Evolutionary conservation across 495 filamentous ascomycete genomes (phyloP).

Genomic region (Rhypophila decipiens): DNA sequence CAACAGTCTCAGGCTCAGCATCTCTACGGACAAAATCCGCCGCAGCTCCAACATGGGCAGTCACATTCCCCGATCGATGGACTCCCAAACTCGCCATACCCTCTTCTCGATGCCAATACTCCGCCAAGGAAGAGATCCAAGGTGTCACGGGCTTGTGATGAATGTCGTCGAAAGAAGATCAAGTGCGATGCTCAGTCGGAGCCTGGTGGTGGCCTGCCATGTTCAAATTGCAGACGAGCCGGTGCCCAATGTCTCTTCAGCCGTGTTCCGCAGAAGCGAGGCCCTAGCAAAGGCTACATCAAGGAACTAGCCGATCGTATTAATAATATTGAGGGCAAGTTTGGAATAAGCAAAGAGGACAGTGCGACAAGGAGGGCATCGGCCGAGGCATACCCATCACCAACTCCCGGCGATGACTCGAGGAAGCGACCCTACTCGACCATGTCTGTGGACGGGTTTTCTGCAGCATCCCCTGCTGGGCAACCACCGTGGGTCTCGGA

Average conservation of each 20-base stretch:
- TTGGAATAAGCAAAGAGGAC: constrained; percentile 24
- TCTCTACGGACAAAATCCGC: constrained; percentile 14
- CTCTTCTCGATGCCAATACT: constrained; percentile 44
- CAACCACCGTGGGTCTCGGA: constrained; percentile 29
- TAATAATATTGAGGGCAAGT: constrained; percentile 69
- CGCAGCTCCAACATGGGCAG: constrained; percentile 23
- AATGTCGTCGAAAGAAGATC: constrained; percentile 94
- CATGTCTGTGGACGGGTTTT: constrained; percentile 35
- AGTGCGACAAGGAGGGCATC: constrained; percentile 28
- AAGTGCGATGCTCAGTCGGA: constrained; percentile 87
- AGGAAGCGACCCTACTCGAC: constrained; percentile 41
- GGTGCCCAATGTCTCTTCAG: constrained; percentile 78
- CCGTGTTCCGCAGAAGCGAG: constrained; percentile 88
- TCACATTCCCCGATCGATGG: constrained; percentile 28
- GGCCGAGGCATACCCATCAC: constrained; percentile 28
- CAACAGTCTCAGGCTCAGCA: constrained; percentile 5
- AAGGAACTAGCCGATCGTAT: constrained; percentile 91
- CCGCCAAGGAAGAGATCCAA: constrained; percentile 80
- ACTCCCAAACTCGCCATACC: constrained; percentile 14
- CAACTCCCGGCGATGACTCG: constrained; percentile 28
- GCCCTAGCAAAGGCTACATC: constrained; percentile 97
- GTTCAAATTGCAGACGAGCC: constrained; percentile 79
- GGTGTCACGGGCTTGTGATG: constrained; percentile 89
- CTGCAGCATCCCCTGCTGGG: constrained; percentile 25
- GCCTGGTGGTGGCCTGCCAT: constrained; percentile 67